Evolutionary conservation across 2,329 filamentous ascomycete species (phyloP).

Genomic region (Fusarium equiseti): DNA sequence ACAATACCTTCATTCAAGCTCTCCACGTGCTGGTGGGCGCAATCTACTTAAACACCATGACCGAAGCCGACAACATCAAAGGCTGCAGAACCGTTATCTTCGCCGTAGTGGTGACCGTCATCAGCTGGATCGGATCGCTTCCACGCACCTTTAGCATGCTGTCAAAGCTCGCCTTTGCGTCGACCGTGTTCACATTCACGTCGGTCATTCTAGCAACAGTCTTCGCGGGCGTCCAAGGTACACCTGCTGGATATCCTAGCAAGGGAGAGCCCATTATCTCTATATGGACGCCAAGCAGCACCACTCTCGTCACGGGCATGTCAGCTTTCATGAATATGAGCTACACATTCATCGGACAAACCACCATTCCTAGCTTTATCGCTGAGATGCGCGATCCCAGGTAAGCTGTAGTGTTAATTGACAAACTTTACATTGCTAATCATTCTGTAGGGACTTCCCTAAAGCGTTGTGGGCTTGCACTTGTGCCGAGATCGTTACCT

Average conservation of each 20-base stretch:
- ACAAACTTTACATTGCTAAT: background rate
- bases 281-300: conserved; percentile 73
- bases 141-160: conserved; percentile 87
- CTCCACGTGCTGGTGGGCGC: conserved; percentile 85
- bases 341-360: conserved; percentile 96
- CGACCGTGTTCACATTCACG: conserved; percentile 88
- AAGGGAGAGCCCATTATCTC: conserved; percentile 74
- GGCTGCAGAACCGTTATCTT: conserved; percentile 82
- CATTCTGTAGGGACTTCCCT: conserved; percentile 76
- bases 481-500: conserved; percentile 86
- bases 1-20: conserved; percentile 90
- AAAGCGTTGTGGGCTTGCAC: conserved; percentile 93
- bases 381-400: conserved; percentile 84
- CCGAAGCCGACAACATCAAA: conserved; percentile 70
- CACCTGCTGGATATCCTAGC: conserved; percentile 74
- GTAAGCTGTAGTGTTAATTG: conserved; percentile 45
- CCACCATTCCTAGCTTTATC: conserved; percentile 92
- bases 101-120: conserved; percentile 75
- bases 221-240: conserved; percentile 80
- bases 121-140: conserved; percentile 83
- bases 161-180: conserved; percentile 80
- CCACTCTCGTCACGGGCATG: conserved; percentile 83
- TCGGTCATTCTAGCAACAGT: conserved; percentile 87
- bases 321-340: conserved; percentile 93
- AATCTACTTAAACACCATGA: conserved; percentile 91